Conservation (phyloP, 768 basidiomycete species). For the Astraeus odoratus region DNA sequence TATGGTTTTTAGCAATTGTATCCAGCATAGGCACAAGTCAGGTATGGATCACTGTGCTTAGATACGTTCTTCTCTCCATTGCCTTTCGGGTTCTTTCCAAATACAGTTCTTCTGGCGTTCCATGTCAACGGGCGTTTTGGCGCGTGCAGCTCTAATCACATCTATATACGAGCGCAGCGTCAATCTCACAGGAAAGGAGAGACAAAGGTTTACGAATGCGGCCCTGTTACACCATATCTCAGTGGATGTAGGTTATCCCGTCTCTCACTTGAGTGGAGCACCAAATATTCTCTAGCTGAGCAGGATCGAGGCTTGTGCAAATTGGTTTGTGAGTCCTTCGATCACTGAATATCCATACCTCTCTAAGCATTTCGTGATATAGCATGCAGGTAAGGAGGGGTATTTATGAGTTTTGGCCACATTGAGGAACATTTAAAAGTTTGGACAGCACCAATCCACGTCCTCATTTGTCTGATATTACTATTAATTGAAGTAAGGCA, state of each 20-base stretch:
- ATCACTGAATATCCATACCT: no score
- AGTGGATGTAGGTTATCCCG: conserved; percentile 54
- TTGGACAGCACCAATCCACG: conserved; percentile 68
- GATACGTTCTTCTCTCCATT: not conserved
- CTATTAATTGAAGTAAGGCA: conserved; percentile 45
- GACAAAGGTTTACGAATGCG: conserved; percentile 55
- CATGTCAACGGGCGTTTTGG: conserved; percentile 59
- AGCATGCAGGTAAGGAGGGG: no score
- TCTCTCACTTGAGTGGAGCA: not conserved
- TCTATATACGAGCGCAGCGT: conserved; percentile 68
- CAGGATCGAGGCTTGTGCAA: no score
- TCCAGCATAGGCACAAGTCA: conserved; percentile 59
- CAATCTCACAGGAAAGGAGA: conserved; percentile 56
- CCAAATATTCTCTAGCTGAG: conserved; percentile 33
- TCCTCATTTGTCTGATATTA: conserved; percentile 52
- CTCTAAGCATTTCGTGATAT: no score
- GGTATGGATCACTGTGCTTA: conserved; percentile 21
- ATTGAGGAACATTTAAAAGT: conserved; percentile 24
- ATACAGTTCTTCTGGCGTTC: conserved; percentile 65
- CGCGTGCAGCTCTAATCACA: conserved; percentile 58
- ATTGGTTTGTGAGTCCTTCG: no score
- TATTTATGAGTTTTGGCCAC: no score
- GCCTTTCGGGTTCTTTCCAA: not conserved
- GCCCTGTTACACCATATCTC: conserved; percentile 55
- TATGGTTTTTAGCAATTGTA: conserved; percentile 42